Base-by-base conservation (phyloP, 2,329 filamentous ascomycete genomes). In the Arthrinium phaeospermum region DNA sequence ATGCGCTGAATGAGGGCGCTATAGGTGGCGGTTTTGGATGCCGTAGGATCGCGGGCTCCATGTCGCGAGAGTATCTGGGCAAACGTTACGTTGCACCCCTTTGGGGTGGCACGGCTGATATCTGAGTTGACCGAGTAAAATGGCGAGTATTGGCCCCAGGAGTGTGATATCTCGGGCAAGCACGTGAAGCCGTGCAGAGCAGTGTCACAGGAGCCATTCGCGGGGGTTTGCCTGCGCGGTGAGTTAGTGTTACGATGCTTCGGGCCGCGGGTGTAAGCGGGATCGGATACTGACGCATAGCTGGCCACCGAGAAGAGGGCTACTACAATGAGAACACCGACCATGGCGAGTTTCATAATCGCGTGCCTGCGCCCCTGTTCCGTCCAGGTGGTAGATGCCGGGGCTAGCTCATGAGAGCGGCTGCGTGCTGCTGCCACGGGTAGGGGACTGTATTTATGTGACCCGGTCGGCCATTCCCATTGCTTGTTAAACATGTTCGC, bases 121-220 rank as follows among this genome's bases (percentile, higher is more conserved):
- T 89, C 85, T 0, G 92, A 94, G 8, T 91, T 88, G 0, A 95
- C 91, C 0, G 91, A 88, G 82, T 93, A 98, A 83, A 91, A 97
- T 1, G 95, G 94, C 24, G 94, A 93, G 81, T 98, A 98, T 80
- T 96, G 94, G 71, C 95, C 95, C 94, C 94, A 97, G 71, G 86
- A 88, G 75, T 91, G 92, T 1, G 91, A 90, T 64, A 92, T 87
- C 45, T 87, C 80, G 4, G 88, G 82, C 68, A 86, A 85, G 81
- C 93, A 95, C 74, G 89, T 87, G 80, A 91, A 93, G 72, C 91
- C 91, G 49, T 84, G 75, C 57, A 86, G 79, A 47, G 88, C 81
- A 7, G 85, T 86, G 78, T 90, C 88, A 81, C 90, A 92, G 16
- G 78, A 75, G 67, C 72, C 84, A 79, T 71, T 73, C 73, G 74